A percentile compares a stretch with the other conserved stretches of the same genome.
Conservation (phyloP, 495 filamentous ascomycete genomes). For the Amniculicola lignicola region DNA sequence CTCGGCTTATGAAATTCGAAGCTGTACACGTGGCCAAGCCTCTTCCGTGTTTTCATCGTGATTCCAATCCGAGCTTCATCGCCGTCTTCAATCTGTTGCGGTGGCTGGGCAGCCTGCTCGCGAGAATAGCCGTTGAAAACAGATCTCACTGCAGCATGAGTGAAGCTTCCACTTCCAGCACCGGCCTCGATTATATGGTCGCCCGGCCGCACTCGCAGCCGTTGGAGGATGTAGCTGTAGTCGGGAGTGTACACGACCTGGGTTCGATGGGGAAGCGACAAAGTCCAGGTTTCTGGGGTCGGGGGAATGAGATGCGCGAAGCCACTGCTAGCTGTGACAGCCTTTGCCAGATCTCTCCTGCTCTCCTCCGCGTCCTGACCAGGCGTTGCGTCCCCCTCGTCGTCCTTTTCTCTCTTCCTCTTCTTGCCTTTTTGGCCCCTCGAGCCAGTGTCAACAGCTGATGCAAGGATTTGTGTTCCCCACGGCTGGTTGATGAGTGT, state of each 20-base stretch:
- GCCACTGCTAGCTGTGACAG: slow-evolving; percentile 67
- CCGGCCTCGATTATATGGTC: slow-evolving; percentile 85
- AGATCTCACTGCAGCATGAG: slow-evolving; percentile 81
- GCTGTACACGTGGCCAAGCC: slow-evolving; percentile 75
- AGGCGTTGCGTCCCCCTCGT: slow-evolving; percentile 31
- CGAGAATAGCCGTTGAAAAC: slow-evolving; percentile 86
- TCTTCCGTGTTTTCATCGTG: slow-evolving; percentile 40
- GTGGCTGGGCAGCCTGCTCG: no score
- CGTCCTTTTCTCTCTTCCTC: slow-evolving; percentile 51
- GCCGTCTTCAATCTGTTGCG: no score
- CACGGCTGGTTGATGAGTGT: slow-evolving; percentile 79
- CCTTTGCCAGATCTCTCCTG: slow-evolving; percentile 28
- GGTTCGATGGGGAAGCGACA: slow-evolving; percentile 84
- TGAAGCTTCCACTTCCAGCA: slow-evolving; percentile 91
- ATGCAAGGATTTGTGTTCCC: slow-evolving; percentile 87
- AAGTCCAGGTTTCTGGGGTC: slow-evolving; percentile 90
- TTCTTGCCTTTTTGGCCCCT: slow-evolving; percentile 53
- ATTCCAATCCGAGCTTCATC: not conserved
- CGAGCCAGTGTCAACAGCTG: slow-evolving; percentile 84
- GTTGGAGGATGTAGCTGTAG: slow-evolving; percentile 91
- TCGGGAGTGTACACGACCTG: slow-evolving; percentile 98
- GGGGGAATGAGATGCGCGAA: slow-evolving; percentile 89
- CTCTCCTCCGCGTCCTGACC: slow-evolving; percentile 32
- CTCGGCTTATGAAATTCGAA: slow-evolving; percentile 88
- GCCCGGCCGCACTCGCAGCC: slow-evolving; percentile 78